Evolutionary conservation across 345 rosid species (phyloP).

Genomic region (Salix brachista): DNA sequence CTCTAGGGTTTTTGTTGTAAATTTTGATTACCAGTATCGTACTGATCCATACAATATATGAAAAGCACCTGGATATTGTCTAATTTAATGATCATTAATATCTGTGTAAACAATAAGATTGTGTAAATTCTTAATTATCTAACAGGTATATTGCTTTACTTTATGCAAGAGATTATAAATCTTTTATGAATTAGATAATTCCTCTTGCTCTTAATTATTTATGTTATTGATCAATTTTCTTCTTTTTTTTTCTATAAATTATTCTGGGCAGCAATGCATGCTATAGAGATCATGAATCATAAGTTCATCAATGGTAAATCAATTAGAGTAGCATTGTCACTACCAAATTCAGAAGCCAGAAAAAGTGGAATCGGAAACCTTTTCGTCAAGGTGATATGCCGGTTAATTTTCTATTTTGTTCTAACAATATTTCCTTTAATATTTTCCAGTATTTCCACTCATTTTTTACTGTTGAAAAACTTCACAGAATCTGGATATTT

Average conservation of each 20-base stretch:
- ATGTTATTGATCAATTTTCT: not conserved
- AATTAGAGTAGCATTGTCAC: constrained; percentile 69
- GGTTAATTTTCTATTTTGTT: not conserved
- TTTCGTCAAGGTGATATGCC: constrained; percentile 55
- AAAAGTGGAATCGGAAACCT: constrained; percentile 66
- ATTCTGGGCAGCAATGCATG: constrained; percentile 45
- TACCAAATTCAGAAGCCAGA: constrained; percentile 65
- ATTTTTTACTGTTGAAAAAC: not conserved
- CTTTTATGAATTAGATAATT: too few relatives aligned
- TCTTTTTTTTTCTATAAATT: not conserved
- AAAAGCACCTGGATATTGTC: too few relatives aligned
- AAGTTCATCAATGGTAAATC: constrained; percentile 52
- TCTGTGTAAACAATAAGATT: too few relatives aligned
- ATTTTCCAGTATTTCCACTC: too few relatives aligned
- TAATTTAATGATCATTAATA: too few relatives aligned
- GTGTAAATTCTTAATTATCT: too few relatives aligned
- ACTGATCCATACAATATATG: too few relatives aligned
- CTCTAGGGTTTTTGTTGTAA: too few relatives aligned
- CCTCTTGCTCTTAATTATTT: not conserved
- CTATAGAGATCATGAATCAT: constrained; percentile 61
- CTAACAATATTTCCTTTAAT: not conserved
- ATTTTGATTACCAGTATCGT: too few relatives aligned
- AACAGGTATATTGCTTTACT: too few relatives aligned
- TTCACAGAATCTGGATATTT: constrained; percentile 53
- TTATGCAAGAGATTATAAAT: too few relatives aligned